These are phyloP conservation scores for Syncephalastrum racemosum DNA, from an alignment of 371 early-diverging fungal species.

Conservation along the genomic window DNA sequence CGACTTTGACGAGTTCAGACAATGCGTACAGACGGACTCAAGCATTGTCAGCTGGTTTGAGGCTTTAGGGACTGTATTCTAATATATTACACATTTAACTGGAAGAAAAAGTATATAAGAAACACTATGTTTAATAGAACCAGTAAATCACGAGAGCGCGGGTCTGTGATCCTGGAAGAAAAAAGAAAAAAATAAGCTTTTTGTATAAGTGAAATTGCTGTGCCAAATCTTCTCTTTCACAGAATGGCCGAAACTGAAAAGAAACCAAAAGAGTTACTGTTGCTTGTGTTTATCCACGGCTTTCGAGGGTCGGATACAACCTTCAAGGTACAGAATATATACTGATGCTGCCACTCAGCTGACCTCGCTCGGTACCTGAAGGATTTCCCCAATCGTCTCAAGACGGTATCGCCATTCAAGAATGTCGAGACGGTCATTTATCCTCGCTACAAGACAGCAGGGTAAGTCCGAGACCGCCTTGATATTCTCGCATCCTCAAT, in stretches of 20 bases:
- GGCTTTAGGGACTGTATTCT: conserved; percentile 71
- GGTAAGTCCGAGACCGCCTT: conserved; percentile 26
- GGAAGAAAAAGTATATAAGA: no score
- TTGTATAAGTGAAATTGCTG: no score
- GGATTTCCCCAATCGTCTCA: conserved; percentile 61
- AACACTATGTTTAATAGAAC: no score
- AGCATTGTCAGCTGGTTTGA: conserved; percentile 75
- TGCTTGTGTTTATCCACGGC: conserved; percentile 61
- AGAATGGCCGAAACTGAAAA: no score
- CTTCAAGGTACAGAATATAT: conserved; percentile 31
- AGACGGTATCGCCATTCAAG: conserved; percentile 40
- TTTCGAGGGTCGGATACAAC: conserved; percentile 52
- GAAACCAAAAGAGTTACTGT: conserved; percentile 11
- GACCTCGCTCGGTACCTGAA: conserved; percentile 13
- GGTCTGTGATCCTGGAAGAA: no score
- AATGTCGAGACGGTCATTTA: conserved; percentile 55
- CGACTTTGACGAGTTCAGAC: conserved; percentile 75
- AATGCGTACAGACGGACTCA: conserved; percentile 66
- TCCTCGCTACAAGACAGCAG: conserved; percentile 62
- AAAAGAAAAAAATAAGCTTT: no score
- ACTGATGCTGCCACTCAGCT: background rate
- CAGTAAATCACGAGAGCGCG: no score
- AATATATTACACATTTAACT: conserved; percentile 8
- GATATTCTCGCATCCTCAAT: background rate
- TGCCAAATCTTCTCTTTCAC: no score